Evolutionary conservation across 768 basidiomycete genomes (phyloP).

Genomic region (Boletus barrowsii): DNA sequence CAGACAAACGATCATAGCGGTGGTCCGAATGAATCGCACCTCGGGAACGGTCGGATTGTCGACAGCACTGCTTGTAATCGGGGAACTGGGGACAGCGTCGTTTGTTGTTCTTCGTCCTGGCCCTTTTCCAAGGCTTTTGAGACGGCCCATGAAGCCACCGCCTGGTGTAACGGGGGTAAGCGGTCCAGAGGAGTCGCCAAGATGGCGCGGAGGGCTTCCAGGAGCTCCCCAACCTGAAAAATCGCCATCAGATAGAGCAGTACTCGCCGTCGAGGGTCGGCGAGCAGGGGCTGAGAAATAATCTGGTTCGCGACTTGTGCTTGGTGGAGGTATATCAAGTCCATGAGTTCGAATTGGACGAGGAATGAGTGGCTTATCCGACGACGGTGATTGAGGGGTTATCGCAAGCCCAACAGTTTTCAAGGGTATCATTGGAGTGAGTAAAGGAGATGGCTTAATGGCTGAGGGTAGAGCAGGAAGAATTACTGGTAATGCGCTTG

Average conservation of each 20-base stretch:
- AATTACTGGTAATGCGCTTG: conserved; percentile 64
- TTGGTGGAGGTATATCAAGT: conserved; percentile 35
- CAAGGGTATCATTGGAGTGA: conserved; percentile 59
- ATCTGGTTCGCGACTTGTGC: conserved; percentile 39
- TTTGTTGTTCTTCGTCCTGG: conserved; percentile 33
- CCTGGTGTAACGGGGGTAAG: conserved; percentile 49
- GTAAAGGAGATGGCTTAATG: conserved; percentile 50
- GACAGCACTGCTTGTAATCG: conserved; percentile 12
- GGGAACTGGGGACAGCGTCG: conserved; percentile 25
- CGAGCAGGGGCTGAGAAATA: conserved; percentile 51
- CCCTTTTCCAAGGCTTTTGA: conserved; percentile 72
- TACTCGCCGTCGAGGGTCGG: conserved; percentile 43
- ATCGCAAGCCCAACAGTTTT: conserved; percentile 29
- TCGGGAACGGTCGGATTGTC: conserved; percentile 19
- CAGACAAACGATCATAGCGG: neutral
- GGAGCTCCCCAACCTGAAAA: conserved; percentile 42
- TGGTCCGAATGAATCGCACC: conserved; percentile 20
- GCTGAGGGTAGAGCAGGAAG: conserved; percentile 46
- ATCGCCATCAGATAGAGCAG: conserved; percentile 48
- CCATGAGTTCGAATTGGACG: conserved; percentile 44
- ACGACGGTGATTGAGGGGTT: conserved; percentile 45
- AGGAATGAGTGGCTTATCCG: conserved; percentile 30
- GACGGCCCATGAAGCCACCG: conserved; percentile 70
- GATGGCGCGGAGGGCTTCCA: conserved; percentile 34
- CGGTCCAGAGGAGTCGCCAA: conserved; percentile 31